Evolutionary conservation across 331 rosid genomes (phyloP), one percentile per base, ranked within the genome.

Genomic region (Quercus phellos): DNA sequence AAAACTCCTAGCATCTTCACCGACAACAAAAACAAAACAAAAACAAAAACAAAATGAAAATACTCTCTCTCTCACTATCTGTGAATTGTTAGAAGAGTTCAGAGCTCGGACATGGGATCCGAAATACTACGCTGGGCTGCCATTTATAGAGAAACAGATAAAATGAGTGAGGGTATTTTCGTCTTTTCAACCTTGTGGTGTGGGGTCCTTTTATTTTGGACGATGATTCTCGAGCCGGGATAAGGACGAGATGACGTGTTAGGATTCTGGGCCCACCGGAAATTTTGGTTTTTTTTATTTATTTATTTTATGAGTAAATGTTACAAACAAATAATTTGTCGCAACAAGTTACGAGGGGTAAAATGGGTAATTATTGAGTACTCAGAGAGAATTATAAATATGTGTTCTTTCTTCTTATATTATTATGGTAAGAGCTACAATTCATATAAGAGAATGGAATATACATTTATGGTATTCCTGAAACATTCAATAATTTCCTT

Each of bases 1-100:
- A 94, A 94, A 8, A 94, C 89, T 5, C 96, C 99, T 86, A 94
- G 81, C 99, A 94, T 94, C 74, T 79, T 72, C 63, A 17, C 67
- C 51, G 1, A 60, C 43, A 7, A 38, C 2, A 38, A 38, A 2
- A 38, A 38, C n/a, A 32, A 32, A 32, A 32, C 43, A 38, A 0
- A 38, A 6, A 35, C 11, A 38, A 0, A 38, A 38, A 0, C 0
- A 38, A 8, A 38, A 38, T 8, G 14, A 34, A 38, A 21, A 56
- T 64, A 26, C 55, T 21, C 38, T 68, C 2, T 38, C 2, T 11
- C 72, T 56, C 72, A n/a, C n/a, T 56, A 12, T 35, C 53, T 24
- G 38, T 32, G 29, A 53, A 50, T 46, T 29, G 16, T 55, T 34
- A 34, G 19, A 29, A 51, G 51, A 51, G 63, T 60, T 67, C 80